Evolutionary conservation across 2,329 filamentous ascomycete species (phyloP), one percentile per base, ranked within the genome.

Genomic region (Talaromyces sp.): DNA sequence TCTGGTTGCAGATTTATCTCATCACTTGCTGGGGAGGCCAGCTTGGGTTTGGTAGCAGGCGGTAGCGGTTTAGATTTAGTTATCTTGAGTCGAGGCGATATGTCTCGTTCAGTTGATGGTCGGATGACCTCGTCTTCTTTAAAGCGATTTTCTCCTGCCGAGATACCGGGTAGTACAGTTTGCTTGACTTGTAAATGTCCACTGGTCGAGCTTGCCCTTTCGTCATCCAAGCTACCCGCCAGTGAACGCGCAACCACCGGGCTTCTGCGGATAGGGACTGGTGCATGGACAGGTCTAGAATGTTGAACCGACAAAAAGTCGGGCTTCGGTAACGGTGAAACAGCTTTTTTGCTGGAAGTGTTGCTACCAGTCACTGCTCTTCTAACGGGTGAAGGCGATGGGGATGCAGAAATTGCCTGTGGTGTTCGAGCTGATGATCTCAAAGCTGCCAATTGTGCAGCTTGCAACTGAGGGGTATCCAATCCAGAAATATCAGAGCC

Each of bases 391-490:
- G 63, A 63, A 12, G 46, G 42, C 8, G 63, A 60, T 42, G 57
- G 48, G 25, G 58, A 61, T 16, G 58, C 52, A 46, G 31, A 39
- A 21, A 56, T 18, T 42, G 57, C 35, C 31, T 61, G 52, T 23
- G 63, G 61, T 37, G 61, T 65, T 28, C 61, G 65, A 62, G 59
- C 37, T 25, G 58, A 55, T 35, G 72, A 73, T 63, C 68, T 71
- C 62, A 69, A 69, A 5, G 70, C 72, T 33, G 76, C 74, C 25
- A 76, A 66, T 52, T 72, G 70, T 21, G 75, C 73, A 50, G 76
- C 75, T 54, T 76, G 71, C 40, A 72, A 69, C 56, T 74, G 74
- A 11, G 72, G 66, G 7, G 66, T 64, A 46, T 48, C 68, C 66
- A 25, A 67, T 61, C 8, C 66, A 59, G 16, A 61, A n/a, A 35